A percentile compares a stretch with the other conserved stretches of the same genome.
phyloP scores from a whole-genome alignment of 2,329 filamentous ascomycete genomes.

The Fusarium compactum region DNA sequence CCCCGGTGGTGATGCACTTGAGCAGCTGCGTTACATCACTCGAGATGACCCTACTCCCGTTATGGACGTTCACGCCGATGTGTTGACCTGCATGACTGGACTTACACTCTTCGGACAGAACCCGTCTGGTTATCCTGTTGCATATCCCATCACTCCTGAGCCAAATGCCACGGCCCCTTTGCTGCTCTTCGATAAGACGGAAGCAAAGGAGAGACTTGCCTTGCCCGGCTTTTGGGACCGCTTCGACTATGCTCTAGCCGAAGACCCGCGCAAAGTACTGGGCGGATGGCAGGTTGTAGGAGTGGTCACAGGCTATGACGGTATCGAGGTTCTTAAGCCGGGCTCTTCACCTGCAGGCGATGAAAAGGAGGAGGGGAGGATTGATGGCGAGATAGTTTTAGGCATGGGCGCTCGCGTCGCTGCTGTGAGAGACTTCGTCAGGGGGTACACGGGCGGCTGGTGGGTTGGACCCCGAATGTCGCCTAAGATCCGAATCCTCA shows the following conservation, averaged over 20 bases:
- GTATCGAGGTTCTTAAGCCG: conserved; percentile 68
- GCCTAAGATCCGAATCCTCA: conserved; percentile 65
- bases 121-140: conserved; percentile 52
- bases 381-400: conserved; percentile 51
- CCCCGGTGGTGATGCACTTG: conserved; percentile 85
- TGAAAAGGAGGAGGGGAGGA: conserved; percentile 17
- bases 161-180: conserved; percentile 43
- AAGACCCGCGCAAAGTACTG: conserved; percentile 61
- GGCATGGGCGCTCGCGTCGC: conserved; percentile 60
- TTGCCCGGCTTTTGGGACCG: conserved; percentile 69
- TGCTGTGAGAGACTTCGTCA: conserved; percentile 56
- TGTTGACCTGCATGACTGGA: conserved; percentile 77
- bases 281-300: conserved; percentile 68
- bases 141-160: conserved; percentile 41
- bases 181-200: conserved; percentile 71
- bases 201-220: conserved; percentile 56
- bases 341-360: conserved; percentile 47
- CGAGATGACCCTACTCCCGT: conserved; percentile 38
- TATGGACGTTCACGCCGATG: conserved; percentile 70
- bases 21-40: conserved; percentile 59
- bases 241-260: conserved; percentile 73
- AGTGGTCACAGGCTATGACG: conserved; percentile 68
- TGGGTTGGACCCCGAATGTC: conserved; percentile 74
- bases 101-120: conserved; percentile 74
- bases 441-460: conserved; percentile 67